A percentile compares a stretch with the other conserved stretches of the same genome.
Conservation (phyloP, 2,329 filamentous ascomycete genomes). For the Neopestalotiopsis sp. region DNA sequence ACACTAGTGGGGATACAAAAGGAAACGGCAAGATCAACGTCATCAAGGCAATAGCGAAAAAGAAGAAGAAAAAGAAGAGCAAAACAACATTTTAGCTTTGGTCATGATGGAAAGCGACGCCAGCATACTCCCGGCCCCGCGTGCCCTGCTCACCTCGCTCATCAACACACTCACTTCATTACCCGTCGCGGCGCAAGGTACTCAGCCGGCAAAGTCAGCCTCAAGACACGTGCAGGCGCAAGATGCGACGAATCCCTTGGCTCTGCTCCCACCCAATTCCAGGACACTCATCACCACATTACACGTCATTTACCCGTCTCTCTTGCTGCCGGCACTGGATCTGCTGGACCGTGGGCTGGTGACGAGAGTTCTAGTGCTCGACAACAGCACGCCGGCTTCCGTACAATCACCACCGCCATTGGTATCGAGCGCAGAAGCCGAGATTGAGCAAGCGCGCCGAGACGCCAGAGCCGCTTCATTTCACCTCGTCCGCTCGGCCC, state of each 20-base stretch:
- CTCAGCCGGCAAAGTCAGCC: constrained; percentile 17
- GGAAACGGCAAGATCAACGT: not conserved
- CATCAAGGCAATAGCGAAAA: not conserved
- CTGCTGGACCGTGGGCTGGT: constrained; percentile 81
- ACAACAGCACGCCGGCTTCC: not conserved
- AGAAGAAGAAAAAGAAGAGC: not conserved
- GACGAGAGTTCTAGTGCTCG: constrained; percentile 51
- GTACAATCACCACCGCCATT: not conserved
- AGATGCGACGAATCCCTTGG: constrained; percentile 38
- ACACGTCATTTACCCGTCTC: constrained; percentile 82
- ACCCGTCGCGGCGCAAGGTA: constrained; percentile 29
- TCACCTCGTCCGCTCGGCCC: constrained; percentile 70
- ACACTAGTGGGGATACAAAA: not conserved
- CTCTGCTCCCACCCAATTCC: constrained; percentile 41
- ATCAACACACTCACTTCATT: constrained; percentile 44
- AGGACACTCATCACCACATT: constrained; percentile 73
- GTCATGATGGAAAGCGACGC: constrained; percentile 19
- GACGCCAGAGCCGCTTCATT: constrained; percentile 36
- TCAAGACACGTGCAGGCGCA: not conserved
- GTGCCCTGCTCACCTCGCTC: constrained; percentile 54
- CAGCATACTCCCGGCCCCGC: constrained; percentile 42
- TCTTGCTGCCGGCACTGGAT: constrained; percentile 84
- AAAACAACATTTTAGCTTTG: not conserved
- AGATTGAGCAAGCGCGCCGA: constrained; percentile 7
- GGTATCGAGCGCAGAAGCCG: not conserved